Evolutionary conservation across 2,329 filamentous ascomycete species (phyloP).

Genomic region (Dactylella cylindrospora): DNA sequence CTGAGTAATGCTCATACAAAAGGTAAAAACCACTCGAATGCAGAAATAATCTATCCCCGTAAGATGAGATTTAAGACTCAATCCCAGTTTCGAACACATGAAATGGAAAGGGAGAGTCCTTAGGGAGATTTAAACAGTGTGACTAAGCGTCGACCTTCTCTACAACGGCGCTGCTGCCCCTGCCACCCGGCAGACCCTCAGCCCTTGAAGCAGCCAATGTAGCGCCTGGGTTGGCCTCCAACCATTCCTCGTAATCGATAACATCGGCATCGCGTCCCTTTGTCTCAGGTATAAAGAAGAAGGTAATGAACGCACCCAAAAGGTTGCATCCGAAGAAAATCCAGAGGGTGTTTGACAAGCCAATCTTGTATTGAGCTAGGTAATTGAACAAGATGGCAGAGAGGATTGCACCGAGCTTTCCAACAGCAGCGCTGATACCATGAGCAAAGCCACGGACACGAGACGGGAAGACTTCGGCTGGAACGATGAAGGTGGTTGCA

Average conservation of each 20-base stretch:
- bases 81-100: no score
- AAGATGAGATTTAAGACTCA: no score
- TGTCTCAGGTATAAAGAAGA: constrained; percentile 48
- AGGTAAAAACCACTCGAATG: no score
- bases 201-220: constrained; percentile 2
- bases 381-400: constrained; percentile 60
- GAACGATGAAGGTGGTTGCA: constrained; percentile 52
- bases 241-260: constrained; percentile 46
- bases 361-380: constrained; percentile 54
- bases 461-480: constrained; percentile 52
- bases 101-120: no score
- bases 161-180: no score
- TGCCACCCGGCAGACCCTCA: constrained; percentile 29
- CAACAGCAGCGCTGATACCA: constrained; percentile 52
- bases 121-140: no score
- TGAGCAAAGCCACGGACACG: constrained; percentile 52
- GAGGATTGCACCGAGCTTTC: constrained; percentile 52
- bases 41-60: no score
- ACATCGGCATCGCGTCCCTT: constrained; percentile 47
- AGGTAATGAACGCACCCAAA: constrained; percentile 47
- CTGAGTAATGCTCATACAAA: no score
- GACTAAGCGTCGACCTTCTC: no score
- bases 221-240: constrained; percentile 37
- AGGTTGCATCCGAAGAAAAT: constrained; percentile 49
- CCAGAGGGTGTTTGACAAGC: constrained; percentile 47